These are phyloP conservation scores for Neonothopanus nambi DNA, from an alignment of 1,284 basidiomycete genomes.

Conservation along the genomic window DNA sequence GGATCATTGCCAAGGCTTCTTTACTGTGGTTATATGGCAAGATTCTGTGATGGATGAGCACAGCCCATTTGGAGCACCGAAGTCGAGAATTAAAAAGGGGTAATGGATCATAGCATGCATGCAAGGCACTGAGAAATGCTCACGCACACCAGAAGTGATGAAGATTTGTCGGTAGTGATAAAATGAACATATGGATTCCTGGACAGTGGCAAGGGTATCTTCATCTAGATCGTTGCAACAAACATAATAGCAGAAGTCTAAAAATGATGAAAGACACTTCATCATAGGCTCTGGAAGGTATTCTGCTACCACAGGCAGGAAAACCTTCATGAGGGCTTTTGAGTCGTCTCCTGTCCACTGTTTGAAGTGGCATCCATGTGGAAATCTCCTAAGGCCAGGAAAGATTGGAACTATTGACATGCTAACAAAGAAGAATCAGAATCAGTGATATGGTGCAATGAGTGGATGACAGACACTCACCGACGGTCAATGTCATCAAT, in stretches of 20 bases:
- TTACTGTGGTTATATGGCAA: conserved; percentile 24
- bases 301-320: conserved; percentile 28
- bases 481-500: conserved; percentile 29
- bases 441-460: too few relatives aligned
- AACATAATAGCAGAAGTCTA: conserved; percentile 36
- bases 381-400: conserved; percentile 28
- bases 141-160: conserved; percentile 21
- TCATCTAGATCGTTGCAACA: conserved; percentile 17
- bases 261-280: conserved; percentile 24
- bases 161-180: conserved; percentile 30
- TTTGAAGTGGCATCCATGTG: conserved; percentile 28
- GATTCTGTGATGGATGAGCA: conserved; percentile 19
- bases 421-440: not conserved
- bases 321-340: conserved; percentile 35
- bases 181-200: conserved; percentile 23
- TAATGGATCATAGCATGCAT: conserved; percentile 19
- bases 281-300: conserved; percentile 27
- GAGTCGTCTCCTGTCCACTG: conserved; percentile 34
- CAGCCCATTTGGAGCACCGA: conserved; percentile 19
- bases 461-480: conserved; percentile 16
- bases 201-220: not conserved
- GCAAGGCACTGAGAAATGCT: conserved; percentile 25
- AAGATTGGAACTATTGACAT: conserved; percentile 24
- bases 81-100: conserved; percentile 6
- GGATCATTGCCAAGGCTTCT: conserved; percentile 27